phyloP scores from a whole-genome alignment of 2,329 filamentous ascomycete species.

The Coleophoma crateriformis region DNA sequence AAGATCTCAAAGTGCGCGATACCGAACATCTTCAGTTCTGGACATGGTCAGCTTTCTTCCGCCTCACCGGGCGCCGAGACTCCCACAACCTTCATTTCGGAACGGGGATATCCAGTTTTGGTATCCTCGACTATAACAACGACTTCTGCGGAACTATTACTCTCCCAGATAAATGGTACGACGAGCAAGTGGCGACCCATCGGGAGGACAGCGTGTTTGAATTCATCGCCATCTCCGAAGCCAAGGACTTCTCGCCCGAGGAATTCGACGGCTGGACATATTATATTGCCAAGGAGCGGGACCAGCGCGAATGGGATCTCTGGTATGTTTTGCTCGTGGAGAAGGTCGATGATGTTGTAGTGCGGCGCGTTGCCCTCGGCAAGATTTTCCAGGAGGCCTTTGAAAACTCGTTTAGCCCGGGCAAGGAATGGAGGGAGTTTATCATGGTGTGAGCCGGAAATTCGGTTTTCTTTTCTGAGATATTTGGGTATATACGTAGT shows the following conservation, averaged over 20 bases:
- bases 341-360: constrained; percentile 12
- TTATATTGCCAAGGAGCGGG: constrained; percentile 25
- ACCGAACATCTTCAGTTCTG: constrained; percentile 24
- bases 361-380: constrained; percentile 23
- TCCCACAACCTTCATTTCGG: not conserved
- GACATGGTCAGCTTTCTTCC: constrained; percentile 20
- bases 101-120: constrained; percentile 10
- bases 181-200: not conserved
- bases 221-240: constrained; percentile 28
- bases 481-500: no score
- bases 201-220: constrained; percentile 2
- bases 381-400: constrained; percentile 27
- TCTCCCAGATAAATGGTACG: constrained; percentile 4
- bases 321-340: constrained; percentile 27
- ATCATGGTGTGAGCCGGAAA: constrained; percentile 1
- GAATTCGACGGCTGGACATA: constrained; percentile 27
- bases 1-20: constrained; percentile 10
- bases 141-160: constrained; percentile 27
- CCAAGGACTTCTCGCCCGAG: constrained; percentile 23
- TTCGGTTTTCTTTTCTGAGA: not conserved
- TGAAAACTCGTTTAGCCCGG: not conserved
- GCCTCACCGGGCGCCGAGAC: constrained; percentile 2
- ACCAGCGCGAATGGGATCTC: constrained; percentile 26
- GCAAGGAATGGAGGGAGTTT: constrained; percentile 18
- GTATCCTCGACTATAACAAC: constrained; percentile 20